Evolutionary conservation across 441 rosid species (phyloP).

Genomic region (Syzygium syzygioides): DNA sequence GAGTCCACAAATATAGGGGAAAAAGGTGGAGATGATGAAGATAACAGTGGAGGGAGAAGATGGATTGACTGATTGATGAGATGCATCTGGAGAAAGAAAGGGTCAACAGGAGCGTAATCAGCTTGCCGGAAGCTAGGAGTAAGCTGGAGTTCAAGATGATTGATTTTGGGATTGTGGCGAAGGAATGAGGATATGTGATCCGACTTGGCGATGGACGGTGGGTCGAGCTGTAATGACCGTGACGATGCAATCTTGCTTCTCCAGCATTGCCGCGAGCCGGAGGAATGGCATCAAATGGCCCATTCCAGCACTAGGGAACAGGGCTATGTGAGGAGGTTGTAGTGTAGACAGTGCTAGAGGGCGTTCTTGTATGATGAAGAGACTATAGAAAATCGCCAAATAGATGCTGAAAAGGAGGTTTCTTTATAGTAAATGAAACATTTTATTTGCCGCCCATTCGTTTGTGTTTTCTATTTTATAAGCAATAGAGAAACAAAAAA

Average conservation of each 20-base stretch:
- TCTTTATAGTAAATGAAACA: not conserved
- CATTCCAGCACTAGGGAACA: constrained; percentile 23
- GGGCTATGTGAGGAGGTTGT: constrained; percentile 13
- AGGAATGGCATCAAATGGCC: constrained; percentile 32
- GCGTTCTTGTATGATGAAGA: not conserved
- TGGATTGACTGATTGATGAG: constrained; percentile 17
- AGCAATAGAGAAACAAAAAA: not conserved
- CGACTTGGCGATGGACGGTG: constrained; percentile 20
- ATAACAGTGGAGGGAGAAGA: constrained; percentile 17
- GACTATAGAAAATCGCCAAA: too few relatives aligned
- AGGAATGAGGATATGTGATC: constrained; percentile 17
- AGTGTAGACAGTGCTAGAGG: not conserved
- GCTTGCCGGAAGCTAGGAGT: constrained; percentile 3
- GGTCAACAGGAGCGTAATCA: constrained; percentile 12
- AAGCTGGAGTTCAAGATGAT: constrained; percentile 12
- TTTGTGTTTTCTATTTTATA: not conserved
- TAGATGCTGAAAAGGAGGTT: too few relatives aligned
- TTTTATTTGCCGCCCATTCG: not conserved
- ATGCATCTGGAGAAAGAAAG: constrained; percentile 22
- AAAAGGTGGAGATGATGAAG: constrained; percentile 10
- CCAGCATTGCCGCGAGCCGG: constrained; percentile 19
- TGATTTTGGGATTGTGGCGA: constrained; percentile 18
- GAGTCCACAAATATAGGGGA: constrained; percentile 23
- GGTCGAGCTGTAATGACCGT: constrained; percentile 26
- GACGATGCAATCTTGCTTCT: constrained; percentile 7